Base-by-base conservation (phyloP, 2,329 filamentous ascomycete species). In the Botryotinia globosa region DNA sequence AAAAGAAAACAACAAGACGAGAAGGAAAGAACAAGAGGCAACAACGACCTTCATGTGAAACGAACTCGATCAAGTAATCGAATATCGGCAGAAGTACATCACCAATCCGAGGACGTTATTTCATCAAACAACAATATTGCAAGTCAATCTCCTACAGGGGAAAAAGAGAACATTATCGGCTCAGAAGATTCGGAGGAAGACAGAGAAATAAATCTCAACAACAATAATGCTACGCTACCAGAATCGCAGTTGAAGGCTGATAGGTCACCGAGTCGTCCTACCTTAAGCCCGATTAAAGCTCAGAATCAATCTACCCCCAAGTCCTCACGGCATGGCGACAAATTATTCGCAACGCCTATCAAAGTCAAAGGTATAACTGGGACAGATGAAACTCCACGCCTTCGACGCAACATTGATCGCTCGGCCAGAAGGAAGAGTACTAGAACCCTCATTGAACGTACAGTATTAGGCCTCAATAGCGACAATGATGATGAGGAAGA, bases 361-460 rank as follows among this genome's bases (percentile, higher is more conserved):
- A 79, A 80, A 54, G 48, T 56, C 39, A 77, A 72, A 45, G 73
- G 69, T 8, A 54, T 69, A 20, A 42, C 56, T 10, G 73, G 73
- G 22, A 71, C 66, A 20, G 75, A 76, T 25, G 76, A 76, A 22
- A 79, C 78, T 12, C 78, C 80, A n/a, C 76, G 65, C 64, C 73
- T 80, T 29, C 59, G 73, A 68, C 75, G 77, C 63, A 80, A 80
- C 74, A 92, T 92, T 32, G 94, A 98, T 82, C 90, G 92, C 66
- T 98, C 94, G 8, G 95, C 94, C 2, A 89, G 92, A 78, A 90
- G 90, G 79, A 98, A 97, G 85, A 97, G 93, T 80, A 92, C 92
- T 34, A 87, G 90, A 69, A 88, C 89, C 5, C 83, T 98, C 69
- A 90, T 97, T 54, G 90, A 94, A 79, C 90, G 90, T 61, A 89